A percentile compares a stretch with the other conserved stretches of the same genome.
phyloP scores from a whole-genome alignment of 768 basidiomycete species.

The Amyloporia xantha region DNA sequence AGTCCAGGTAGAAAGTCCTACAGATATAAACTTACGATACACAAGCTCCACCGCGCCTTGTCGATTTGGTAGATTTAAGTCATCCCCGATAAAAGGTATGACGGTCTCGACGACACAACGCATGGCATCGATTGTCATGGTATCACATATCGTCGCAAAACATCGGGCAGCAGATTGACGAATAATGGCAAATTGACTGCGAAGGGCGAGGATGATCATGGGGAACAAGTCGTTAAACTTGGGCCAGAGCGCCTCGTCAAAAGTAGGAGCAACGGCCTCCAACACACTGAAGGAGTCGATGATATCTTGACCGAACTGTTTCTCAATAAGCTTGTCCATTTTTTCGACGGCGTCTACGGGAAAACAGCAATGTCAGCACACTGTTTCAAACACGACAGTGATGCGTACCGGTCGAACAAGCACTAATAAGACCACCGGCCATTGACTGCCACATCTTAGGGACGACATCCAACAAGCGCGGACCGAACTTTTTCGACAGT shows the following conservation, averaged over 20 bases:
- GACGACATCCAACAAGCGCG: conserved; percentile 64
- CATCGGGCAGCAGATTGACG: conserved; percentile 83
- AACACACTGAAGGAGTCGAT: conserved; percentile 91
- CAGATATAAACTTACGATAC: conserved; percentile 61
- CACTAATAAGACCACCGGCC: conserved; percentile 66
- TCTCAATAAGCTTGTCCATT: conserved; percentile 61
- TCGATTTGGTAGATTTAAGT: conserved; percentile 62
- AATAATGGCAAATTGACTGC: conserved; percentile 83
- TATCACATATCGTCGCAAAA: conserved; percentile 81
- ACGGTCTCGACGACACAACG: conserved; percentile 80
- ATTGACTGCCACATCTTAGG: conserved; percentile 96
- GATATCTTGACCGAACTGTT: conserved; percentile 78
- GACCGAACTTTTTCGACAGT: conserved; percentile 71
- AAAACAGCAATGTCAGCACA: not conserved
- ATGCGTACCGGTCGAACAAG: conserved; percentile 57
- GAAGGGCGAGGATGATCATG: conserved; percentile 66
- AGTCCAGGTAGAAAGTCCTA: conserved; percentile 5
- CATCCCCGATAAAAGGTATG: conserved; percentile 77
- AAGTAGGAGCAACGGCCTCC: conserved; percentile 69
- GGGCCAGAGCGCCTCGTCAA: conserved; percentile 64
- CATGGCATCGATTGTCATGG: conserved; percentile 85
- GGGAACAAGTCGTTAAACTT: conserved; percentile 72
- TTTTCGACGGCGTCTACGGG: conserved; percentile 44
- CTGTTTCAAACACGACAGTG: conserved; percentile 15
- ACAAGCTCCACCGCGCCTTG: conserved; percentile 90